Percentiles rank a stretch among this genome's conserved stretches.
Conservation (phyloP, 1,284 basidiomycete genomes). For the Fomitopsis schrenkii region DNA sequence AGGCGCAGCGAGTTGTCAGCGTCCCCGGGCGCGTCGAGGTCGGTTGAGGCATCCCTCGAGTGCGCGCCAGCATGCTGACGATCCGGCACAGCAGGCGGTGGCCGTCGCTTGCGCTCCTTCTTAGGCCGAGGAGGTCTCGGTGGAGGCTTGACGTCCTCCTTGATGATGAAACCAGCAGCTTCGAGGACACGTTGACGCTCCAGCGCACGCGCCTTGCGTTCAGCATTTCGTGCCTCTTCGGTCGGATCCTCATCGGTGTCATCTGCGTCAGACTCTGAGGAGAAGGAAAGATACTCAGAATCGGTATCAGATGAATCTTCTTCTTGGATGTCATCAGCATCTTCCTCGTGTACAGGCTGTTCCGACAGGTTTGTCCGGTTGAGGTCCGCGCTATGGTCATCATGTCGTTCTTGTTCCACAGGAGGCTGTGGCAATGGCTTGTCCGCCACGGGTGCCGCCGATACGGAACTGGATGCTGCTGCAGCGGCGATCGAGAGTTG, state of each 20-base stretch:
- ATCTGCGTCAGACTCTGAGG: conserved; percentile 48
- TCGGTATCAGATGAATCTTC: conserved; percentile 37
- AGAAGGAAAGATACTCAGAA: conserved; percentile 47
- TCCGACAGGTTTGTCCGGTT: neutral
- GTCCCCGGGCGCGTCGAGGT: conserved; percentile 32
- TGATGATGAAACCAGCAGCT: conserved; percentile 83
- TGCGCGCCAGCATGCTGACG: conserved; percentile 2
- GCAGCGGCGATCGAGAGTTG: conserved; percentile 7
- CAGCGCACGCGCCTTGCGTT: conserved; percentile 62
- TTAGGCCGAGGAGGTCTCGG: conserved; percentile 24
- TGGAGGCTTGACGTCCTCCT: conserved; percentile 42
- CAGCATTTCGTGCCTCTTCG: conserved; percentile 45
- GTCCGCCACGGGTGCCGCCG: neutral
- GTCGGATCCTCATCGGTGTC: conserved; percentile 35
- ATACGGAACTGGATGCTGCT: neutral
- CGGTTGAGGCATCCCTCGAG: conserved; percentile 40
- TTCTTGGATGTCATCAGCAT: conserved; percentile 16
- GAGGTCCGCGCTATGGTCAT: no score
- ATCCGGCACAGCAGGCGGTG: conserved; percentile 46
- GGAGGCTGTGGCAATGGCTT: neutral
- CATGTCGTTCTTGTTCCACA: neutral
- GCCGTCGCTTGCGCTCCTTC: conserved; percentile 37
- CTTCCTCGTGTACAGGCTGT: conserved; percentile 1
- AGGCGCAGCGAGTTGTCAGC: conserved; percentile 34
- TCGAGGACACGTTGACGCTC: conserved; percentile 82